Conservation (phyloP, 345 rosid species). For the Linum lewisii region DNA sequence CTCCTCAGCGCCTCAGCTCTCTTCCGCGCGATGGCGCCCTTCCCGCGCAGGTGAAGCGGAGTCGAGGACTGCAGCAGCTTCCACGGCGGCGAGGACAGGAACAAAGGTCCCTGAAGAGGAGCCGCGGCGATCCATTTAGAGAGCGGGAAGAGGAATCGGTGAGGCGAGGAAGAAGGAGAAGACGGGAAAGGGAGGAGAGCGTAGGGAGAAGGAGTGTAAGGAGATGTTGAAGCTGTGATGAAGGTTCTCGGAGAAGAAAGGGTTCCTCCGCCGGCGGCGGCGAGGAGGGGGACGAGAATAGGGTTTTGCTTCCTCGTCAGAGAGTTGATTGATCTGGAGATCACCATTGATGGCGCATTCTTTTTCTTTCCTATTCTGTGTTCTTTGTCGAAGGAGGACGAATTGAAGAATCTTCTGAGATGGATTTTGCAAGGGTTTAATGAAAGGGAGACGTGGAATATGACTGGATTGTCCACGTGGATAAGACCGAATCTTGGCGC, state of each 20-base stretch:
- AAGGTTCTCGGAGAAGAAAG: constrained; percentile 9
- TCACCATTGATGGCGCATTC: constrained; percentile 43
- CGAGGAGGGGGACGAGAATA: background rate
- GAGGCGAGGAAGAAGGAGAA: constrained; percentile 15
- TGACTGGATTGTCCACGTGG: no score
- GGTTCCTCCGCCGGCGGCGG: constrained; percentile 37
- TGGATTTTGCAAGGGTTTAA: background rate
- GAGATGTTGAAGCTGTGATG: constrained; percentile 28
- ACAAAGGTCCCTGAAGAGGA: constrained; percentile 54
- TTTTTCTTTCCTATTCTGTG: background rate
- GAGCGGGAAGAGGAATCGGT: constrained; percentile 29
- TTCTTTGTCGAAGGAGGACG: background rate
- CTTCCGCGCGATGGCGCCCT: constrained; percentile 29
- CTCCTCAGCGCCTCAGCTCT: constrained; percentile 43
- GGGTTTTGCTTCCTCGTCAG: constrained; percentile 17
- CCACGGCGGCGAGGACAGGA: constrained; percentile 76
- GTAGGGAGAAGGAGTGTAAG: constrained; percentile 10
- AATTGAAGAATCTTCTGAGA: background rate
- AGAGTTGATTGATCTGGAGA: constrained; percentile 35
- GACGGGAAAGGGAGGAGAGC: constrained; percentile 10
- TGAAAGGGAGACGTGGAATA: no score
- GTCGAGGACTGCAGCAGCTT: constrained; percentile 77
- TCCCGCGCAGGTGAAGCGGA: constrained; percentile 50
- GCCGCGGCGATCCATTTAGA: constrained; percentile 59
- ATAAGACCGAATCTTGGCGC: no score